These are phyloP conservation scores for Trichoderma orchidacearum DNA, from an alignment of 495 filamentous ascomycete genomes.

Conservation along the genomic window DNA sequence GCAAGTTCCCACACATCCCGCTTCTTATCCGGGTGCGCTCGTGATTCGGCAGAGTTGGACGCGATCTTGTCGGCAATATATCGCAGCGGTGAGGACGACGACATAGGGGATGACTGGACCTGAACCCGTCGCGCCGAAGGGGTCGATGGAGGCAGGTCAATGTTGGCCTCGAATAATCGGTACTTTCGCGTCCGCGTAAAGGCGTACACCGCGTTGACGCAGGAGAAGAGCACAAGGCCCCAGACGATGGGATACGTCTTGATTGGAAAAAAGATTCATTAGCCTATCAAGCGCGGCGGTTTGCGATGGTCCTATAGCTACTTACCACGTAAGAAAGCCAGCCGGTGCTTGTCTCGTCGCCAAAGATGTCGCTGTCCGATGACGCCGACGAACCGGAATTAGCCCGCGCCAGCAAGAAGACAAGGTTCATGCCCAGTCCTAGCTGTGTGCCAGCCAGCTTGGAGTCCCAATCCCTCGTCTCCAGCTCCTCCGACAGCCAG, in stretches of 20 bases:
- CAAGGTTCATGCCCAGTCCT: slow-evolving; percentile 59
- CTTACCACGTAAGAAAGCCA: slow-evolving; percentile 71
- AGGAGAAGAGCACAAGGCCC: slow-evolving; percentile 48
- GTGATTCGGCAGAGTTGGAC: slow-evolving; percentile 47
- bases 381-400: slow-evolving; percentile 41
- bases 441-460: slow-evolving; percentile 60
- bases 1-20: slow-evolving; percentile 91
- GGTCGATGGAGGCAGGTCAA: slow-evolving; percentile 61
- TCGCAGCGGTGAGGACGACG: slow-evolving; percentile 58
- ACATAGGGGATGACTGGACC: slow-evolving; percentile 73
- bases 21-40: slow-evolving; percentile 71
- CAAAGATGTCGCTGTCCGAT: slow-evolving; percentile 70
- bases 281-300: background rate
- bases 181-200: slow-evolving; percentile 75
- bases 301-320: slow-evolving; percentile 9
- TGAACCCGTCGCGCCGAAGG: slow-evolving; percentile 81
- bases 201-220: slow-evolving; percentile 67
- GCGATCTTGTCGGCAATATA: slow-evolving; percentile 55
- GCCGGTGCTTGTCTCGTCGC: slow-evolving; percentile 44
- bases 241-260: slow-evolving; percentile 59
- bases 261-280: background rate
- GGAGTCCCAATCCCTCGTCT: slow-evolving; percentile 79
- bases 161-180: slow-evolving; percentile 75
- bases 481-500: slow-evolving; percentile 80
- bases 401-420: slow-evolving; percentile 71